Evolutionary conservation across 208 protist species (phyloP).

Genomic region (Blechomonas ayalai): DNA sequence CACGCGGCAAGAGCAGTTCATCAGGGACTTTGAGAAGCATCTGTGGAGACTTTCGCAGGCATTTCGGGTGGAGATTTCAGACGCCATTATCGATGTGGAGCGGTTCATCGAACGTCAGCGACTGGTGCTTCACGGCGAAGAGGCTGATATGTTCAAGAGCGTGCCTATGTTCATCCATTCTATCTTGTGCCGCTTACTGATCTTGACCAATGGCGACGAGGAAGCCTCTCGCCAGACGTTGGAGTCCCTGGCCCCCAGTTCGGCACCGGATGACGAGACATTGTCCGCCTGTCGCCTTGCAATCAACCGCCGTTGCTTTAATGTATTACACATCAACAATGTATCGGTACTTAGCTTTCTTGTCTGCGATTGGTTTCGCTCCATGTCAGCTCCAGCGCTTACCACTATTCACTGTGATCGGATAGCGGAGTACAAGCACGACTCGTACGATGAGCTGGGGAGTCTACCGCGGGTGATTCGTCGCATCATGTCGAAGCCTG

Average conservation of each 20-base stretch:
- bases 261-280: slow-evolving; percentile 28
- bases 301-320: slow-evolving; percentile 73
- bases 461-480: slow-evolving; percentile 28
- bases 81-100: slow-evolving; percentile 63
- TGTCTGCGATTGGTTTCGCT: slow-evolving; percentile 76
- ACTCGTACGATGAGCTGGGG: slow-evolving; percentile 19
- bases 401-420: slow-evolving; percentile 44
- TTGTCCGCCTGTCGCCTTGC: slow-evolving; percentile 52
- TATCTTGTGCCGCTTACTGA: slow-evolving; percentile 66
- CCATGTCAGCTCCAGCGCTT: slow-evolving; percentile 51
- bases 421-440: slow-evolving; percentile 50
- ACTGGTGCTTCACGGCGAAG: slow-evolving; percentile 73
- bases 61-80: slow-evolving; percentile 73
- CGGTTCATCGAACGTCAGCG: slow-evolving; percentile 75
- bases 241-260: slow-evolving; percentile 51
- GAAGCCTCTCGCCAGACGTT: slow-evolving; percentile 32
- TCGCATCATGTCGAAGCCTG: slow-evolving; percentile 44
- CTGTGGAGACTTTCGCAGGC: slow-evolving; percentile 74
- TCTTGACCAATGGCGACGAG: slow-evolving; percentile 33
- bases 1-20: slow-evolving; percentile 71
- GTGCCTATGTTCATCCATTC: slow-evolving; percentile 71
- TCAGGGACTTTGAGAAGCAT: slow-evolving; percentile 82
- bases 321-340: slow-evolving; percentile 44
- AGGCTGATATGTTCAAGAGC: slow-evolving; percentile 63
- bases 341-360: slow-evolving; percentile 64